Evolutionary conservation across 768 basidiomycete genomes (phyloP).

Genomic region (Suillus subluteus): DNA sequence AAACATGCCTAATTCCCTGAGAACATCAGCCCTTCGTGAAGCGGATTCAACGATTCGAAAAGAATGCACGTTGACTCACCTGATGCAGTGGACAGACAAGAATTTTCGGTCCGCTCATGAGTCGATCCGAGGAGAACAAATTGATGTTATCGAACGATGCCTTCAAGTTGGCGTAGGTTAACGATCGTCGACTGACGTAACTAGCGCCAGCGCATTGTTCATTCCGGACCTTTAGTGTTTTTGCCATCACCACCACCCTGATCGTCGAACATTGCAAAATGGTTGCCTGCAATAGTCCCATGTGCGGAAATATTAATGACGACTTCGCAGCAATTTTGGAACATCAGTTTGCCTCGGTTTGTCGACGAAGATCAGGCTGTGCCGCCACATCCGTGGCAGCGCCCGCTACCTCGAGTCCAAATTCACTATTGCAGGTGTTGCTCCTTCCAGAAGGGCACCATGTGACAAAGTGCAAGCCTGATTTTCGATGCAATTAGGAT

Average conservation of each 20-base stretch:
- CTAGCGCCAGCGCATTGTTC: background rate
- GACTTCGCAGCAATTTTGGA: background rate
- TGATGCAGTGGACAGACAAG: background rate
- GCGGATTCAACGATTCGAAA: background rate
- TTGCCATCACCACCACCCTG: background rate
- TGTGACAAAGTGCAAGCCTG: background rate
- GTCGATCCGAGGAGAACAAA: background rate
- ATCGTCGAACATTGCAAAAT: background rate
- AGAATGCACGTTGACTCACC: background rate
- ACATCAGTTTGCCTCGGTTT: background rate
- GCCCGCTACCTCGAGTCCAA: background rate
- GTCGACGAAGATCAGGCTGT: background rate
- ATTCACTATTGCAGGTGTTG: background rate
- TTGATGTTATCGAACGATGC: background rate
- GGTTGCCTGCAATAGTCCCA: background rate
- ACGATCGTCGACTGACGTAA: too few relatives aligned
- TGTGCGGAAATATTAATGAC: background rate
- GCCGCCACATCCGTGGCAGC: background rate
- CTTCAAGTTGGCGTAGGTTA: background rate
- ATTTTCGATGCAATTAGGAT: background rate
- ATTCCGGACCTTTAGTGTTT: background rate
- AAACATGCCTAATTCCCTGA: background rate
- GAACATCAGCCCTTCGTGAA: background rate
- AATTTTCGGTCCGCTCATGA: background rate
- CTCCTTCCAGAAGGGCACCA: background rate